phyloP scores from a whole-genome alignment of 805 yeast genomes.

The Barnettozyma wickerhamii region DNA sequence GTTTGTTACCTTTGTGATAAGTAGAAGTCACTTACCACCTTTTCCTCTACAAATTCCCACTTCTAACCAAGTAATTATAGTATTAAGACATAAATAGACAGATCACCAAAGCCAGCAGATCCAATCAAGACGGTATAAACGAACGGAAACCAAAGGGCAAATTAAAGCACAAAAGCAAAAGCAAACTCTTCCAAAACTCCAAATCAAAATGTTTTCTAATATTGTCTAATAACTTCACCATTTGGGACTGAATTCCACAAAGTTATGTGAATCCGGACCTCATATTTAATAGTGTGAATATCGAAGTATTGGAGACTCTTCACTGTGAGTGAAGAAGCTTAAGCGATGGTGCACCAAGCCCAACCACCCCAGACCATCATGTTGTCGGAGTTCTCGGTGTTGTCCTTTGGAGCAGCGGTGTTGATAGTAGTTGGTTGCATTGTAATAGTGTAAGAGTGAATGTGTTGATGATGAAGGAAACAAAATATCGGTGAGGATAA shows the following conservation, averaged over 20 bases:
- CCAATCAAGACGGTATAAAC: background rate
- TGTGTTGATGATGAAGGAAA: slow-evolving; percentile 1
- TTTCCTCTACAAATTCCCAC: too few species aligned
- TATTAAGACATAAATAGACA: background rate
- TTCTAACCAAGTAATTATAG: too few species aligned
- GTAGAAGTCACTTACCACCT: too few species aligned
- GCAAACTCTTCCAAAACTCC: background rate
- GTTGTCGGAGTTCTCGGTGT: slow-evolving; percentile 10
- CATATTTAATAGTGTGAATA: too few species aligned
- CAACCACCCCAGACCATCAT: slow-evolving; percentile 11
- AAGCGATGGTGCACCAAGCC: slow-evolving; percentile 9
- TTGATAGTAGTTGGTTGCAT: slow-evolving; percentile 8
- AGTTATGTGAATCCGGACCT: too few species aligned
- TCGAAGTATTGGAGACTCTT: background rate
- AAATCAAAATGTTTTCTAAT: background rate
- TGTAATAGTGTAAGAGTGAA: background rate
- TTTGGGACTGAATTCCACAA: too few species aligned
- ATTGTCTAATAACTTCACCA: background rate
- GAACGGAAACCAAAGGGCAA: background rate
- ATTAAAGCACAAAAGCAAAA: background rate
- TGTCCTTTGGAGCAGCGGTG: slow-evolving; percentile 10
- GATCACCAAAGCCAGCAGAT: background rate
- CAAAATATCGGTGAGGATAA: background rate
- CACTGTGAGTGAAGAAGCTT: background rate
- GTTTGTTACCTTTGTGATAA: too few species aligned